phyloP scores from a whole-genome alignment of 2,329 filamentous ascomycete species.

The Clonostachys chloroleuca region DNA sequence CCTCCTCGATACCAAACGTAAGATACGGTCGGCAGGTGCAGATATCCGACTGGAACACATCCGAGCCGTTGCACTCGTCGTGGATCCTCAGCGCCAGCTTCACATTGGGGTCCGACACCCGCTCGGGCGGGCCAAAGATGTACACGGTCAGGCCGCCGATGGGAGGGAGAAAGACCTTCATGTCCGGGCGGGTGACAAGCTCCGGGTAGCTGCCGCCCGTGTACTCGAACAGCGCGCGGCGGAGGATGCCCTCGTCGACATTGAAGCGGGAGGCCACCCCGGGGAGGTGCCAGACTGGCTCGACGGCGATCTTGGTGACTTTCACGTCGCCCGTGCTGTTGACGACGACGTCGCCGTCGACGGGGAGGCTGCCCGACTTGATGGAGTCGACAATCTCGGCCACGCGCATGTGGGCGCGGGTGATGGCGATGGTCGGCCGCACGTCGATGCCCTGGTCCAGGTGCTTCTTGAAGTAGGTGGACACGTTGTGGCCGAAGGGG shows the following conservation, averaged over 20 bases:
- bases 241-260: slow-evolving; percentile 83
- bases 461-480: slow-evolving; percentile 76
- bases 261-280: slow-evolving; percentile 90
- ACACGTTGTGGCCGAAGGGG: slow-evolving; percentile 81
- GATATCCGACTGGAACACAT: slow-evolving; percentile 97
- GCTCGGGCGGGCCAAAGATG: slow-evolving; percentile 91
- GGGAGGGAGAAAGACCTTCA: slow-evolving; percentile 92
- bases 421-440: slow-evolving; percentile 86
- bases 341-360: slow-evolving; percentile 86
- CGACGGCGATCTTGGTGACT: slow-evolving; percentile 95
- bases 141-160: slow-evolving; percentile 95
- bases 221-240: slow-evolving; percentile 87
- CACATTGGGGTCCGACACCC: slow-evolving; percentile 83
- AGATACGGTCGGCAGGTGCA: slow-evolving; percentile 95
- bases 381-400: slow-evolving; percentile 1
- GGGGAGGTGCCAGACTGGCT: slow-evolving; percentile 87
- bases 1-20: slow-evolving; percentile 95
- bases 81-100: slow-evolving; percentile 80
- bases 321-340: slow-evolving; percentile 83
- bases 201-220: slow-evolving; percentile 96
- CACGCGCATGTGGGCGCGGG: slow-evolving; percentile 86
- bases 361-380: slow-evolving; percentile 29
- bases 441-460: slow-evolving; percentile 81
- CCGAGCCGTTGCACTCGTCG: slow-evolving; percentile 86
- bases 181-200: slow-evolving; percentile 88